Conservation (phyloP, 2,329 filamentous ascomycete species). For the Colletotrichum phormii region DNA sequence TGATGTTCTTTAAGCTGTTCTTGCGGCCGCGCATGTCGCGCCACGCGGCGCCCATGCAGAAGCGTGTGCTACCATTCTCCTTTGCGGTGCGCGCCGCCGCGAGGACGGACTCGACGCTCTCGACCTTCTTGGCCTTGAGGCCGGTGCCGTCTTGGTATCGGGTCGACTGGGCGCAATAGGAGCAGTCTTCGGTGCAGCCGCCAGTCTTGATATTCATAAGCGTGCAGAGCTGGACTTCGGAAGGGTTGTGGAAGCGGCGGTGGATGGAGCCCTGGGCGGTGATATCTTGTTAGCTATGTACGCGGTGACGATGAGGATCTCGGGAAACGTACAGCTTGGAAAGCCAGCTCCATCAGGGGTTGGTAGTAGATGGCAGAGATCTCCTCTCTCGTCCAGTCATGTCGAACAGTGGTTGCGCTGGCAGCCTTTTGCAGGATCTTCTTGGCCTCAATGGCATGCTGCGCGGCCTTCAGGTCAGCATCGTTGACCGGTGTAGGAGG, state of each 20-base stretch:
- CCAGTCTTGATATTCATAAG: constrained; percentile 98
- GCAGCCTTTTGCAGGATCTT: constrained; percentile 64
- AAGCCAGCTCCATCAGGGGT: constrained; percentile 82
- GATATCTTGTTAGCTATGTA: neutral
- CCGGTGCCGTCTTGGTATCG: constrained; percentile 82
- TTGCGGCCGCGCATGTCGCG: constrained; percentile 93
- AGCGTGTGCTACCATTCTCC: constrained; percentile 86
- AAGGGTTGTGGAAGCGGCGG: constrained; percentile 85
- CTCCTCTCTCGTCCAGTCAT: constrained; percentile 85
- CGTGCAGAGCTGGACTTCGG: constrained; percentile 90
- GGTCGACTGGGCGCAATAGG: constrained; percentile 91
- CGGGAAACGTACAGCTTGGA: constrained; percentile 71
- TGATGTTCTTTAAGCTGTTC: constrained; percentile 84
- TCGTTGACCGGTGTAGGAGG: constrained; percentile 12
- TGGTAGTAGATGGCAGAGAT: constrained; percentile 85
- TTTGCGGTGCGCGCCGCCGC: constrained; percentile 81
- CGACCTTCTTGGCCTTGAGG: constrained; percentile 82
- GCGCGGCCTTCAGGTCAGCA: constrained; percentile 7
- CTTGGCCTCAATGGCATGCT: constrained; percentile 28
- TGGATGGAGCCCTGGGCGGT: constrained; percentile 76
- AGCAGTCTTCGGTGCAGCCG: constrained; percentile 92
- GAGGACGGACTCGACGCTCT: constrained; percentile 83
- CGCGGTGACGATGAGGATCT: constrained; percentile 9
- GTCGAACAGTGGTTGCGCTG: constrained; percentile 70
- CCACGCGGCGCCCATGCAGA: constrained; percentile 97